Base-by-base conservation (phyloP, 1,139 yeast species). In the Hemisphaericaspora lyxosophila region DNA sequence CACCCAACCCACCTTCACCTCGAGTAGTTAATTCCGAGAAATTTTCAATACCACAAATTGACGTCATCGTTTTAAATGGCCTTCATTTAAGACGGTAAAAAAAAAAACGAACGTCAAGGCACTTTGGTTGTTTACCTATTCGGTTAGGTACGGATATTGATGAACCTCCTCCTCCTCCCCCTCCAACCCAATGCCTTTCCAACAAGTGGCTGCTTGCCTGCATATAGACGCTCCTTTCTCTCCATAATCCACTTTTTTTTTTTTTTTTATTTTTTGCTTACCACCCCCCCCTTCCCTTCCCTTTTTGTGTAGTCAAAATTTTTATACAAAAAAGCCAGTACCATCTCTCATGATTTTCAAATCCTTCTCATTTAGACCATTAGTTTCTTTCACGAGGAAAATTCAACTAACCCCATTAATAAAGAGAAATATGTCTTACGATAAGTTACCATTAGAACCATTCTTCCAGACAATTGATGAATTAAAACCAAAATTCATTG, bases 401-500 rank as follows among this genome's bases (percentile, higher is more conserved):
- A 27, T 19, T 14, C 6, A 15, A 27, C 25, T 23, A 12, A 22
- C 28, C 30, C 22, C 18, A 26, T 19, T 22, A 7, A 33, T 42
- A 43, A 19, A 25, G 23, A 31, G 18, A 16, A 13, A 19, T n/a
- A 59, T 59, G 64, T 48, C 67, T 26, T 64, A 64, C 55, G 69
- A 64, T 32, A 68, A 69, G 47, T 60, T 71, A 45, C 67, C 67
- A 32, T 62, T 72, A 44, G 68, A 70, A 38, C 70, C 73, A 16
- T 62, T 70, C 46, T 83, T 81, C 59, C 61, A 65, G 27, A 78
- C 80, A 54, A 80, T 85, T 51, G 87, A 82, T 49, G 85, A 79
- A 54, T 73, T 83, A 57, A 80, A 82, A 57, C 86, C 88, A 2
- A 64, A 71, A 42, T 85, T 82, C 67, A 78, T 85, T 48, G 69